Base-by-base conservation (phyloP, 2,329 filamentous ascomycete genomes). In the Lecanoromycetidae sp. region DNA sequence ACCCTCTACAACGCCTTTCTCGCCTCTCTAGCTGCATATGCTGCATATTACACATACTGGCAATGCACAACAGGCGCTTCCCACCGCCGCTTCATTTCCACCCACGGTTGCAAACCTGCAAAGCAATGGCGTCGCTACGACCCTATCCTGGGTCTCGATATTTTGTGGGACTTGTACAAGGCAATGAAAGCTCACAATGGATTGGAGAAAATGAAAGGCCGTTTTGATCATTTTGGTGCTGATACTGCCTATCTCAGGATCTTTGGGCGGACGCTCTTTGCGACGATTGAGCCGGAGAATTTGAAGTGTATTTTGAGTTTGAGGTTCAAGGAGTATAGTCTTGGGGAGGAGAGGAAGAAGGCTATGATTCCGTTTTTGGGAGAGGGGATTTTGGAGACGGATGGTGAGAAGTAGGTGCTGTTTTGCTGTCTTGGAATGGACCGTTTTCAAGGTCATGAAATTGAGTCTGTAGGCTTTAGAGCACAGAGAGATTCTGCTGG, bases 371-470 rank as follows among this genome's bases (percentile, higher is more conserved):
- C 69, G 0, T 65, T 77, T 38, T 61, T 78, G 6, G 75, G 75
- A 2, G 66, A 76, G 50, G 72, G 72, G 36, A 77, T 79, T 54
- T 77, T 78, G 54, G 71, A 67, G 0, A 69, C 65, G 0, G 71
- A 77, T 46, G 73, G 73, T 1, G 57, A 62, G 30, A 60, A 63
- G 40, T 42, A 29, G 13, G 42, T 45, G 22, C 22, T 9, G 19
- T 44, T 12, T 10, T 8, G 7, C 7, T 20, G 3, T 7, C 4
- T 29, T 17, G 2, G 7, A 6, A 0, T 22, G 20, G 3, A 22
- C 3, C 9, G 8, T 8, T 12, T 19, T 12, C 17, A 19, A 19
- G 7, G n/a, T 22, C 34, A 22, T n/a, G 3, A 15, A 7, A n/a
- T 23, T n/a, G n/a, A n/a, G n/a, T n/a, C n/a, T n/a, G n/a, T 25